phyloP scores from a whole-genome alignment of 331 rosid genomes.

The Saraca asoca region DNA sequence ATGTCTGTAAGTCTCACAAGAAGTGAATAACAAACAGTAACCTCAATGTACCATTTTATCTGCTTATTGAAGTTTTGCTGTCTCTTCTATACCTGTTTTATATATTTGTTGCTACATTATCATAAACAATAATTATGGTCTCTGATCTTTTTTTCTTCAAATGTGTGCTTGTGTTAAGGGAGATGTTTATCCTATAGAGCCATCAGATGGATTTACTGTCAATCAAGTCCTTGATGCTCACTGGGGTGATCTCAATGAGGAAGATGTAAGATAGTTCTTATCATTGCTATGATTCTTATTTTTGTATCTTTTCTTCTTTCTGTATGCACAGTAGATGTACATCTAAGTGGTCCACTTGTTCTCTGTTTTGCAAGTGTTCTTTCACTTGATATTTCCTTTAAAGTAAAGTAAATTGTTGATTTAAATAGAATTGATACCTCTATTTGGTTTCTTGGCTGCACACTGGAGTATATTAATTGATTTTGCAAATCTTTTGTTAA shows the following conservation, averaged over 20 bases:
- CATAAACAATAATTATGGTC: not conserved
- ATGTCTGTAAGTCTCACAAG: slow-evolving; percentile 14
- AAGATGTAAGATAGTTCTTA: slow-evolving; percentile 68
- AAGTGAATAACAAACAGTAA: slow-evolving; percentile 19
- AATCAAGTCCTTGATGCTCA: slow-evolving; percentile 91
- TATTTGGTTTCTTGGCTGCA: slow-evolving; percentile 18
- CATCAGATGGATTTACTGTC: slow-evolving; percentile 50
- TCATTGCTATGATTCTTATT: slow-evolving; percentile 9
- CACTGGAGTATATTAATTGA: slow-evolving; percentile 1
- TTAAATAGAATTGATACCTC: not conserved
- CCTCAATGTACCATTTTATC: slow-evolving; percentile 16
- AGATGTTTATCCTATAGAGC: slow-evolving; percentile 95
- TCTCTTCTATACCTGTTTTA: slow-evolving; percentile 19
- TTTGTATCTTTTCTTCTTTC: slow-evolving; percentile 18
- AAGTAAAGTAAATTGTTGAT: slow-evolving; percentile 16
- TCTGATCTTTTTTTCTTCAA: slow-evolving; percentile 36
- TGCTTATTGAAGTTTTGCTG: slow-evolving; percentile 14
- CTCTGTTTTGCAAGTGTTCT: slow-evolving; percentile 17
- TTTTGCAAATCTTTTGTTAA: not conserved
- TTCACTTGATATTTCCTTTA: slow-evolving; percentile 2
- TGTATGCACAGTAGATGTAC: slow-evolving; percentile 19
- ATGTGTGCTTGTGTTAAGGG: slow-evolving; percentile 60
- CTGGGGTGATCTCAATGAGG: slow-evolving; percentile 87
- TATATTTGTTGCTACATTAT: slow-evolving; percentile 1
- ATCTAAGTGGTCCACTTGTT: slow-evolving; percentile 23